Conservation (phyloP, 2,329 filamentous ascomycete species). For the Teratosphaeria zuluensis region DNA sequence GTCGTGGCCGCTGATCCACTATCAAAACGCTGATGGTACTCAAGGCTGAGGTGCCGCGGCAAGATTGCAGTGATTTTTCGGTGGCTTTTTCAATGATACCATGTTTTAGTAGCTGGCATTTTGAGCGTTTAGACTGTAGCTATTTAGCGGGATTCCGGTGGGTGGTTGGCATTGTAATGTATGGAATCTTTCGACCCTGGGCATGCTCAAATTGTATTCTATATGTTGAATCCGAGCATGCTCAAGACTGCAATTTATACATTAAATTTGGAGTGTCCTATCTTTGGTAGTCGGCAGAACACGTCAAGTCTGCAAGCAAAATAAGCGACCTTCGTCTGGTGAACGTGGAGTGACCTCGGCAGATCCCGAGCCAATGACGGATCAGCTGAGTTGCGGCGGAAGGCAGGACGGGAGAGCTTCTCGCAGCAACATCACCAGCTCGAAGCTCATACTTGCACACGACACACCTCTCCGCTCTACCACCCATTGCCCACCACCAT, state of each 20-base stretch:
- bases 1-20: constrained; percentile 19
- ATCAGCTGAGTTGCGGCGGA: background rate
- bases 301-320: background rate
- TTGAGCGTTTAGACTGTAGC: background rate
- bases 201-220: no score
- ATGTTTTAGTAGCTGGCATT: background rate
- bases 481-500: constrained; percentile 12
- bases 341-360: background rate
- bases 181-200: no score
- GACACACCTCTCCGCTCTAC: background rate
- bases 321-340: background rate
- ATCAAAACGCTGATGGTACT: constrained; percentile 1
- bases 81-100: background rate
- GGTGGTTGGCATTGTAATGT: no score
- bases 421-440: background rate
- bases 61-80: background rate
- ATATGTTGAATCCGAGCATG: background rate
- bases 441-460: background rate
- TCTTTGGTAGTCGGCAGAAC: no score
- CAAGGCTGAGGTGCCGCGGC: background rate
- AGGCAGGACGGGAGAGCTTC: background rate
- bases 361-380: background rate
- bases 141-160: background rate
- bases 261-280: no score
- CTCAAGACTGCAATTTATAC: no score